These are phyloP conservation scores for Hygrocybe coccinea DNA, from an alignment of 768 basidiomycete species.

Conservation along the genomic window DNA sequence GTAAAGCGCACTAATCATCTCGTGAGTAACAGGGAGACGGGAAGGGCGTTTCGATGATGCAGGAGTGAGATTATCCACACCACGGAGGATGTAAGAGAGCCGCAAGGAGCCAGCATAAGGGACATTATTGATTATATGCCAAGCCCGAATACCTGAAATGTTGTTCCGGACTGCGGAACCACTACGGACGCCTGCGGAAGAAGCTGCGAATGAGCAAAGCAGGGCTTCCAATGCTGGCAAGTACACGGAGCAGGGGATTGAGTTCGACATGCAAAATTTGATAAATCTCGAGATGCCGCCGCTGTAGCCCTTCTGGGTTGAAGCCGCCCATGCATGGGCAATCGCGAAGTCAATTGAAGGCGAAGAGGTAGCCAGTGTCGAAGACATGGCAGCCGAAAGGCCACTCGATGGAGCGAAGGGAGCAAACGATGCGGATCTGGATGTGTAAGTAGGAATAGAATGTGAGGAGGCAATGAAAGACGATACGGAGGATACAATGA, in stretches of 20 bases:
- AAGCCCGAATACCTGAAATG: conserved; percentile 27
- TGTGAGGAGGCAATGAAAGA: neutral
- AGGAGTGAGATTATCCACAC: conserved; percentile 23
- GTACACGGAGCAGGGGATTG: neutral
- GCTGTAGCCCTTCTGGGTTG: neutral
- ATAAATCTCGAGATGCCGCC: neutral
- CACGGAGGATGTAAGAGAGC: conserved; percentile 22
- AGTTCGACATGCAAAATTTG: neutral
- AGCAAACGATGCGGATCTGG: no score
- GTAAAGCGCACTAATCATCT: conserved; percentile 19
- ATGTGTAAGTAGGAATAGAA: no score
- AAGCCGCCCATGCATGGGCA: neutral
- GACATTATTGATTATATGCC: conserved; percentile 29
- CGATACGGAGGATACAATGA: neutral
- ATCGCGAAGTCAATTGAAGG: neutral
- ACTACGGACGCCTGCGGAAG: conserved; percentile 16
- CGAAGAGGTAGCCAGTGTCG: no score
- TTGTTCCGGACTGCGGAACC: conserved; percentile 18
- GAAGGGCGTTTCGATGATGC: conserved; percentile 10
- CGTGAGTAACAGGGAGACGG: conserved; percentile 17
- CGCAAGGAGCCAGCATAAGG: conserved; percentile 17
- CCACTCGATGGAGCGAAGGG: no score
- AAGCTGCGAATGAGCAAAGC: conserved; percentile 27
- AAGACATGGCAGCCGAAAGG: no score
- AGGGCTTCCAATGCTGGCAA: conserved; percentile 25